Evolutionary conservation across 2,329 filamentous ascomycete genomes (phyloP).

Genomic region (Diplodia scrobiculata): DNA sequence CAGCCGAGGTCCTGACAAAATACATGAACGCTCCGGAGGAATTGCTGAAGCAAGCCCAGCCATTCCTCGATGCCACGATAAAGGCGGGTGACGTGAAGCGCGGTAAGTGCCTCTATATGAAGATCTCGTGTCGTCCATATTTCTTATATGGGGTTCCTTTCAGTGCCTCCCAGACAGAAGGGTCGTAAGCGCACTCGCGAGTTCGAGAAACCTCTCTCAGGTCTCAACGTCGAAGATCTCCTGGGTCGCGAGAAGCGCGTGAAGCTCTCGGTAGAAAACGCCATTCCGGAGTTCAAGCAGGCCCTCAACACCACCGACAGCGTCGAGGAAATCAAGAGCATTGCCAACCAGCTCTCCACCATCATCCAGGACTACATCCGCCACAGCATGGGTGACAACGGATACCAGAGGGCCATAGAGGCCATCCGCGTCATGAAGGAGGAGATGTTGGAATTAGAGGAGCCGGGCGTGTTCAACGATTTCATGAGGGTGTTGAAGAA

Average conservation of each 20-base stretch:
- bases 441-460: slow-evolving; percentile 73
- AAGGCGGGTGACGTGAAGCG: slow-evolving; percentile 77
- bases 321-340: slow-evolving; percentile 62
- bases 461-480: slow-evolving; percentile 74
- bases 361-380: slow-evolving; percentile 71
- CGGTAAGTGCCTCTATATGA: slow-evolving; percentile 35
- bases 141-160: slow-evolving; percentile 5
- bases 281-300: slow-evolving; percentile 89
- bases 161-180: slow-evolving; percentile 75
- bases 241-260: slow-evolving; percentile 63
- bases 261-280: slow-evolving; percentile 68
- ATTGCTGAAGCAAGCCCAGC: slow-evolving; percentile 60
- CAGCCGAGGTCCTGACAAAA: slow-evolving; percentile 66
- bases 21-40: slow-evolving; percentile 73
- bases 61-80: slow-evolving; percentile 65
- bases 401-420: slow-evolving; percentile 75
- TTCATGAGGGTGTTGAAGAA: slow-evolving; percentile 72
- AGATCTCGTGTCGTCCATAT: neutral
- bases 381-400: slow-evolving; percentile 72
- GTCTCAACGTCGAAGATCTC: slow-evolving; percentile 80
- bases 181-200: slow-evolving; percentile 68
- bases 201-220: slow-evolving; percentile 78
- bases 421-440: slow-evolving; percentile 76
- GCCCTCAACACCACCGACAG: slow-evolving; percentile 64
- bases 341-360: slow-evolving; percentile 70